Evolutionary conservation across 2,329 filamentous ascomycete species (phyloP), one percentile per base, ranked within the genome.

Genomic region (Microdochium nivale): DNA sequence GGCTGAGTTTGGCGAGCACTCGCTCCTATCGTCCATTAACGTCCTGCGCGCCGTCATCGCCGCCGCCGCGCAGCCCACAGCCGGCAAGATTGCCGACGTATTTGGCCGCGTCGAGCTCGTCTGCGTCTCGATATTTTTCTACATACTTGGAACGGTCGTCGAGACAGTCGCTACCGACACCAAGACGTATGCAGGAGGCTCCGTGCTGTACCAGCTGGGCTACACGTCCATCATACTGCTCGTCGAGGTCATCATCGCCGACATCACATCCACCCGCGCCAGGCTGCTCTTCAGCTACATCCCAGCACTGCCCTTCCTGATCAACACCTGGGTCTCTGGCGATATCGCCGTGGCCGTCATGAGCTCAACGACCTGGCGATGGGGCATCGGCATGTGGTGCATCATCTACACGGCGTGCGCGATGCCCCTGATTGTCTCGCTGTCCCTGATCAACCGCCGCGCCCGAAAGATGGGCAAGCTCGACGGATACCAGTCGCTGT

Each of bases 271-370:
- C 1, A 77, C 80, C 7, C 76, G 81, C 14, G 73, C 79, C 11
- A 80, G 83, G 60, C 69, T 86, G 9, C 70, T 86, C 57, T 86
- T 84, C 69, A 83, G 78, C 48, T 86, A 83, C 59, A 68, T 86
- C n/a, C 80, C 80, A 0, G 77, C 78, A 0, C 61, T 75, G 2
- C 81, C 81, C 0, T 83, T 81, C 58, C 60, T 84, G 46, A 70
- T 81, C 62, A 85, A 84, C 59, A 81, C 81, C 0, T 86, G 81
- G 81, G 72, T 84, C 14, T 79, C 78, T 54, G 82, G 81, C 21
- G 75, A 79, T 54, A 66, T 86, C 49, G 74, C 78, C 0, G 60
- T 64, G 0, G 71, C 76, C 0, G 77, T 84, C 1, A 59, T 84
- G 21, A 58, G 52, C 0, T 62, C 60, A 2, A 78, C 77, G 0